phyloP scores from a whole-genome alignment of 2,329 filamentous ascomycete genomes.

The Microcyclospora pomicola region DNA sequence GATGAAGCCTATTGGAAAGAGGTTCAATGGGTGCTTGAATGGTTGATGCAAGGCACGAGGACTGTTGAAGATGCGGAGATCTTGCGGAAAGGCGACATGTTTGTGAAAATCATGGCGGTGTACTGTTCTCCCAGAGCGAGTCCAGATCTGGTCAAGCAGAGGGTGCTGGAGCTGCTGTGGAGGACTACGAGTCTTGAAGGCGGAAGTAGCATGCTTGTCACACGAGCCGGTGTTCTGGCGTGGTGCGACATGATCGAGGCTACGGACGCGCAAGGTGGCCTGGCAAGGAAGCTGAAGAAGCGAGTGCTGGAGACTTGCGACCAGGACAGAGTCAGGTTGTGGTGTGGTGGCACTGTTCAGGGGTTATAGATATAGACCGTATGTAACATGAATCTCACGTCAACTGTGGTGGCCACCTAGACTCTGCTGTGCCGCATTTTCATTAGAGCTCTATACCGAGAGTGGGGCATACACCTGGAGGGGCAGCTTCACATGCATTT shows the following conservation, averaged over 20 bases:
- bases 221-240: slow-evolving; percentile 56
- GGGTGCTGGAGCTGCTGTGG: slow-evolving; percentile 49
- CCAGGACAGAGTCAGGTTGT: slow-evolving; percentile 47
- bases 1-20: slow-evolving; percentile 63
- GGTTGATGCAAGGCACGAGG: slow-evolving; percentile 54
- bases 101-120: slow-evolving; percentile 60
- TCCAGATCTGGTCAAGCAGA: slow-evolving; percentile 39
- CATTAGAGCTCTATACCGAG: too few relatives aligned
- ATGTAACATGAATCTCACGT: too few relatives aligned
- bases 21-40: slow-evolving; percentile 58
- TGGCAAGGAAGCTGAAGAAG: slow-evolving; percentile 40
- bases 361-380: background rate
- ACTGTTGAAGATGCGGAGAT: slow-evolving; percentile 45
- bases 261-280: slow-evolving; percentile 34
- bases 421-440: too few relatives aligned
- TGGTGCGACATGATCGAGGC: slow-evolving; percentile 56
- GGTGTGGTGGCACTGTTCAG: slow-evolving; percentile 32
- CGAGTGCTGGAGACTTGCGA: slow-evolving; percentile 54
- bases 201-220: slow-evolving; percentile 68
- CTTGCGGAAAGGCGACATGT: slow-evolving; percentile 48
- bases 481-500: too few relatives aligned
- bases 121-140: slow-evolving; percentile 51
- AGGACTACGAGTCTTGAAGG: slow-evolving; percentile 53
- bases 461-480: too few relatives aligned
- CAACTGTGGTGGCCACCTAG: too few relatives aligned